A percentile compares a stretch with the other conserved stretches of the same genome.
These are phyloP conservation scores for Torulaspora franciscae DNA, from an alignment of 805 yeast genomes.

Conservation along the genomic window DNA sequence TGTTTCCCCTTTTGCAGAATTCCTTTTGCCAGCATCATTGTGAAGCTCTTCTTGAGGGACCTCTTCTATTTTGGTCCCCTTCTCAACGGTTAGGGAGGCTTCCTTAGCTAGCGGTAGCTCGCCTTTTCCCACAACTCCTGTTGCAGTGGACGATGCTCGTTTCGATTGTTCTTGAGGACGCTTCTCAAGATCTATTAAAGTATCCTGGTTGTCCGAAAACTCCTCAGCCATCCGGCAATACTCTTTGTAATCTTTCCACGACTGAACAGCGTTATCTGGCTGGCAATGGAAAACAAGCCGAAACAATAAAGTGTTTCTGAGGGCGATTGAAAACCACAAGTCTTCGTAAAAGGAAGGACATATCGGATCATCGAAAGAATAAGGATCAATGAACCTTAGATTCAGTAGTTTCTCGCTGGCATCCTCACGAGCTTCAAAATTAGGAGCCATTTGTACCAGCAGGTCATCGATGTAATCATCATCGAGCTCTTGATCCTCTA, in stretches of 20 bases:
- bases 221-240: conserved; percentile 57
- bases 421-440: conserved; percentile 13
- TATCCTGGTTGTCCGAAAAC: conserved; percentile 39
- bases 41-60: conserved; percentile 13
- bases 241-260: conserved; percentile 86
- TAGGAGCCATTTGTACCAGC: conserved; percentile 28
- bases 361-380: conserved; percentile 81
- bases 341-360: conserved; percentile 79
- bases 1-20: conserved; percentile 1
- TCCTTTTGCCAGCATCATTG: conserved; percentile 1
- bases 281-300: conserved; percentile 87
- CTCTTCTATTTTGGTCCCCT: conserved; percentile 12
- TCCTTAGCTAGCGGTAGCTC: conserved; percentile 9
- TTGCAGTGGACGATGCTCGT: background rate
- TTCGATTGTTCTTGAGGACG: background rate
- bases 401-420: conserved; percentile 21
- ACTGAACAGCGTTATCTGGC: conserved; percentile 85
- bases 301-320: conserved; percentile 75
- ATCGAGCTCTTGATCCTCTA: conserved; percentile 28
- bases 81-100: conserved; percentile 8
- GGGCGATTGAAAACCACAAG: conserved; percentile 76
- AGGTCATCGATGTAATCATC: conserved; percentile 31
- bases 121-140: conserved; percentile 3
- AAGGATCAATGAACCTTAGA: conserved; percentile 69
- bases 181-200: conserved; percentile 30